Percentiles rank a stretch among this genome's conserved stretches.
phyloP scores from a whole-genome alignment of 495 filamentous ascomycete genomes.

The Schizothecium vesticola region DNA sequence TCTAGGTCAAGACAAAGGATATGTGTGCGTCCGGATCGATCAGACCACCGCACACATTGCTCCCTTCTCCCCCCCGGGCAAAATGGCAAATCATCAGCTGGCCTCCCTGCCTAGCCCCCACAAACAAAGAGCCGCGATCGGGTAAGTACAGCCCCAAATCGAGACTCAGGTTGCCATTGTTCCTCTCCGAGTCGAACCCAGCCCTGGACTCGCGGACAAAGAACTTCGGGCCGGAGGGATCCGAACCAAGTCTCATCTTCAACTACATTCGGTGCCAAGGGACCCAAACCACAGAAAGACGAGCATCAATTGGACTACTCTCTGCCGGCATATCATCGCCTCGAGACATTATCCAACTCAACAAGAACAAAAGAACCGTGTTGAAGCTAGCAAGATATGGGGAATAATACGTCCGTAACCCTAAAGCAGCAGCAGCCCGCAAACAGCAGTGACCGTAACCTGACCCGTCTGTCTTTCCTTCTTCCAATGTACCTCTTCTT shows the following conservation, averaged over 20 bases:
- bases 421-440: neutral
- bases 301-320: no score
- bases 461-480: neutral
- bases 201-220: neutral
- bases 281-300: no score
- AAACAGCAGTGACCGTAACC: neutral
- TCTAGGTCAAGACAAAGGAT: no score
- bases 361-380: neutral
- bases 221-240: neutral
- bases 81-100: neutral
- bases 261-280: neutral
- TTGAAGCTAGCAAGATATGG: neutral
- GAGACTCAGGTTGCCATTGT: neutral
- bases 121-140: neutral
- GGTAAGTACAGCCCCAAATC: neutral
- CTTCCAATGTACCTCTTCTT: neutral
- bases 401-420: neutral
- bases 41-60: no score
- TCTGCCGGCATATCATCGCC: no score
- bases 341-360: neutral
- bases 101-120: neutral
- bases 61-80: no score
- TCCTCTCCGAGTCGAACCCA: neutral
- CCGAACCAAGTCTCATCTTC: neutral
- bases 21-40: no score